Evolutionary conservation across 345 rosid species (phyloP).

Genomic region (Bruguiera gymnorhiza): DNA sequence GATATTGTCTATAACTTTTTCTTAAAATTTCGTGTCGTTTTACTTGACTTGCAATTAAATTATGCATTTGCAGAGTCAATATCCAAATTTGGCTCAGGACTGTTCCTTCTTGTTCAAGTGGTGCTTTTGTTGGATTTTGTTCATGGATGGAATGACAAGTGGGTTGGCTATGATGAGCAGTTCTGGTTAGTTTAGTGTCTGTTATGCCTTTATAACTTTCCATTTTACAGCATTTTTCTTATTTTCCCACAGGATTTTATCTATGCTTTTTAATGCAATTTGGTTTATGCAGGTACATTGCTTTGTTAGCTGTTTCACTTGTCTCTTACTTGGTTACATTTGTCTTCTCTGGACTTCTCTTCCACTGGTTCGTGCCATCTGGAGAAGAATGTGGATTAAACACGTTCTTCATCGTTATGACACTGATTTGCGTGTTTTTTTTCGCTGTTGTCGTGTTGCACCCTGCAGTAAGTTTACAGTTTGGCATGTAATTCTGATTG

Average conservation of each 20-base stretch:
- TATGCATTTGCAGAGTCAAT: slow-evolving; percentile 52
- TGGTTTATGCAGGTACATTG: slow-evolving; percentile 58
- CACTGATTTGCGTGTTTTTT: slow-evolving; percentile 59
- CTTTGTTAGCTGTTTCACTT: slow-evolving; percentile 77
- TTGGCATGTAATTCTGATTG: not conserved
- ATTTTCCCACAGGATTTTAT: slow-evolving; percentile 2
- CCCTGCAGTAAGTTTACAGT: slow-evolving; percentile 71
- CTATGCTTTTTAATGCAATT: not conserved
- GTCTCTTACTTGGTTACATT: slow-evolving; percentile 78
- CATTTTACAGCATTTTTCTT: not conserved
- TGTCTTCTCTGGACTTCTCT: slow-evolving; percentile 93
- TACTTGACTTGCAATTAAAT: slow-evolving; percentile 1
- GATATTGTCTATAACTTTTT: too few relatives aligned
- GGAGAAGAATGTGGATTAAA: slow-evolving; percentile 97
- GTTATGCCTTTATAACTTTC: not conserved
- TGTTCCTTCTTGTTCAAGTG: slow-evolving; percentile 97
- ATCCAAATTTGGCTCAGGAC: slow-evolving; percentile 95
- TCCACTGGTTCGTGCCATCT: slow-evolving; percentile 95
- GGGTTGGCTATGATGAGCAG: slow-evolving; percentile 95
- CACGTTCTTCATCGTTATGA: slow-evolving; percentile 75
- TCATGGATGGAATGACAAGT: slow-evolving; percentile 98
- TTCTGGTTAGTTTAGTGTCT: slow-evolving; percentile 70
- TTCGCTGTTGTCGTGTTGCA: slow-evolving; percentile 86
- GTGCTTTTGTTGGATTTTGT: slow-evolving; percentile 98
- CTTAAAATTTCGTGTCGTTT: not conserved